These are phyloP conservation scores for Metarhizium sp. DNA, from an alignment of 2,329 filamentous ascomycete genomes.

Conservation along the genomic window DNA sequence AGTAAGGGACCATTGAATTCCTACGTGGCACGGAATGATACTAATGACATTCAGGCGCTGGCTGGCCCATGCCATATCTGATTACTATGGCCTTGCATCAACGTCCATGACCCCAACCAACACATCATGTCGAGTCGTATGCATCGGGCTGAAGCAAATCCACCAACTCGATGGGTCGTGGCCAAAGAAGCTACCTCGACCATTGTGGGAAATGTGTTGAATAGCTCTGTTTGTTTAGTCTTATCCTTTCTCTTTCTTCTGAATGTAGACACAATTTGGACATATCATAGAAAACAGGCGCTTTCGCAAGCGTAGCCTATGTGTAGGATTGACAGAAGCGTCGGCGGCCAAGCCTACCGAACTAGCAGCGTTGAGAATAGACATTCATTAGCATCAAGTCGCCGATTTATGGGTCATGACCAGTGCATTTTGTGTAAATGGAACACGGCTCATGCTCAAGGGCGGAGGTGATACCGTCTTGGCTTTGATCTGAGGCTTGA, in stretches of 20 bases:
- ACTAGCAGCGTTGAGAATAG: not conserved
- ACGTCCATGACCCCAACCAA: slow-evolving; percentile 66
- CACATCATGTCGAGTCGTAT: slow-evolving; percentile 69
- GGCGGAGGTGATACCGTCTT: no score
- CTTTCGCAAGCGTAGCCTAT: not conserved
- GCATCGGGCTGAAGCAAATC: slow-evolving; percentile 60
- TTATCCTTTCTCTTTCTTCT: not conserved
- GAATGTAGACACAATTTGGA: not conserved
- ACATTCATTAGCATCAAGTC: not conserved
- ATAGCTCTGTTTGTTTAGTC: not conserved
- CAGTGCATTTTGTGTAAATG: not conserved
- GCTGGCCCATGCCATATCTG: slow-evolving; percentile 85
- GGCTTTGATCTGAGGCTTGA: no score
- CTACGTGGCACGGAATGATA: not conserved
- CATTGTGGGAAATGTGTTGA: slow-evolving; percentile 54
- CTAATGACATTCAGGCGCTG: slow-evolving; percentile 54
- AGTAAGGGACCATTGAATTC: slow-evolving; percentile 40
- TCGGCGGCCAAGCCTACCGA: not conserved
- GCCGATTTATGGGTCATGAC: not conserved
- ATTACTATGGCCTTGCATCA: slow-evolving; percentile 84
- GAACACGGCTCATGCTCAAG: no score
- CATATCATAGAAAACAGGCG: not conserved
- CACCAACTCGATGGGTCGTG: slow-evolving; percentile 16
- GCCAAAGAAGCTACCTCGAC: slow-evolving; percentile 41
- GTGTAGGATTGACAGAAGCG: not conserved